Base-by-base conservation (phyloP, 2,329 filamentous ascomycete species). In the Sarocladiaceae sp. region DNA sequence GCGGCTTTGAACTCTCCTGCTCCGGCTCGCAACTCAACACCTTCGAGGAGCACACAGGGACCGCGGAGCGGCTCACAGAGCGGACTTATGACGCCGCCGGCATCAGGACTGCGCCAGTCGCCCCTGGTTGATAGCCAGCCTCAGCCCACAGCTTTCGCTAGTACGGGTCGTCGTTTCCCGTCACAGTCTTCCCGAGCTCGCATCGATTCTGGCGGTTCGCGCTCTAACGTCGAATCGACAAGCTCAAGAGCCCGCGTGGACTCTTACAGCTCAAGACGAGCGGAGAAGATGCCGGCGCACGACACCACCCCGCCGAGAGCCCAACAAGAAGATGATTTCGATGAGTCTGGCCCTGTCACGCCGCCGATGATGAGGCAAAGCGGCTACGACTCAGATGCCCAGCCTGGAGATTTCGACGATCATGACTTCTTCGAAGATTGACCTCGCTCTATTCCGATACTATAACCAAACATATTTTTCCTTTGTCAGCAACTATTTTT, bases 41-140 rank as follows among this genome's bases (percentile, higher is more conserved):
- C 83, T 4, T 83, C 82, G 7, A 81, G 76, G 55, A 68, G 69
- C 33, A 74, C 68, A 29, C 60, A 63, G 1, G 63, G 68, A 3
- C 72, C 80, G 1, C 73, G 78, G 44, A 78, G 59, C 56, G 67
- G 73, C 40, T 83, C 88, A 48, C 71, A 90, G 16, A 83, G 83
- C 1, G 90, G 90, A 2, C 78, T 95, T 18, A 74, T 96, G 71
- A 96, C 91, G 1, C 90, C 91, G n/a, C 91, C 90, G 4, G 80
- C 84, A 23, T 89, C 85, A 3, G 79, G 80, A 45, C 62, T 84
- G 39, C 82, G 85, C 33, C 80, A 80, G 51, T 78, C 74, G 3
- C 75, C 80, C 0, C 66, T 72, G 3, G 55, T 56, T 20, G 61
- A 64, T 27, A 57, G 50, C 45, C 59, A 61, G 46, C 55, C 62